phyloP scores from a whole-genome alignment of 2,329 filamentous ascomycete genomes.

The Colletotrichum tabaci region DNA sequence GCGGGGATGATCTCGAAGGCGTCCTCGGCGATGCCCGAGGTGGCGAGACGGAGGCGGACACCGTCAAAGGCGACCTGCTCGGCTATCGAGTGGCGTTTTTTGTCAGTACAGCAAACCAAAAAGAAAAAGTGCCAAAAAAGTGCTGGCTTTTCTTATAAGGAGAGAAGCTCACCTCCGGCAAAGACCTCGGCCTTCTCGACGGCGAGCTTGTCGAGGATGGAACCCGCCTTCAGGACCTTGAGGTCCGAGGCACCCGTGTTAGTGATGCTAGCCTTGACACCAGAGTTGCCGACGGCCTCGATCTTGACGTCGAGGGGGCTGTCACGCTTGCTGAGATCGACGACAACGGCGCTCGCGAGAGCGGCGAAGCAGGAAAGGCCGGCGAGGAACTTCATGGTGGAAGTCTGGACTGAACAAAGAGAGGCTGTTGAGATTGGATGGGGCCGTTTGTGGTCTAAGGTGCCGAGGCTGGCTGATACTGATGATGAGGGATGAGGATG shows the following conservation, averaged over 20 bases:
- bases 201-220: slow-evolving; percentile 65
- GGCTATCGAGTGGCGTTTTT: slow-evolving; percentile 47
- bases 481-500: slow-evolving; percentile 13
- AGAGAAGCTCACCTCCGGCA: slow-evolving; percentile 58
- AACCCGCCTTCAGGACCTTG: slow-evolving; percentile 68
- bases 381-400: slow-evolving; percentile 58
- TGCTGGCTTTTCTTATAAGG: neutral
- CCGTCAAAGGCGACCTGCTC: slow-evolving; percentile 66
- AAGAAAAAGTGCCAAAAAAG: neutral
- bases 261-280: slow-evolving; percentile 67
- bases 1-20: slow-evolving; percentile 66
- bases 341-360: slow-evolving; percentile 53
- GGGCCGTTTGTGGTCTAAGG: slow-evolving; percentile 3
- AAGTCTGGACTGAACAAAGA: neutral
- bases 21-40: slow-evolving; percentile 59
- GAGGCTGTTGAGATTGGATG: neutral
- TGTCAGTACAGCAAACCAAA: slow-evolving; percentile 17
- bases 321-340: slow-evolving; percentile 54
- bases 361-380: slow-evolving; percentile 54
- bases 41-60: slow-evolving; percentile 65
- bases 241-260: slow-evolving; percentile 66
- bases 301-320: slow-evolving; percentile 62
- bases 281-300: slow-evolving; percentile 65
- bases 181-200: slow-evolving; percentile 69
- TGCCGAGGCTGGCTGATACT: slow-evolving; percentile 7